Conservation (phyloP, 2,329 filamentous ascomycete genomes). For the Pseudogymnoascus sp. region DNA sequence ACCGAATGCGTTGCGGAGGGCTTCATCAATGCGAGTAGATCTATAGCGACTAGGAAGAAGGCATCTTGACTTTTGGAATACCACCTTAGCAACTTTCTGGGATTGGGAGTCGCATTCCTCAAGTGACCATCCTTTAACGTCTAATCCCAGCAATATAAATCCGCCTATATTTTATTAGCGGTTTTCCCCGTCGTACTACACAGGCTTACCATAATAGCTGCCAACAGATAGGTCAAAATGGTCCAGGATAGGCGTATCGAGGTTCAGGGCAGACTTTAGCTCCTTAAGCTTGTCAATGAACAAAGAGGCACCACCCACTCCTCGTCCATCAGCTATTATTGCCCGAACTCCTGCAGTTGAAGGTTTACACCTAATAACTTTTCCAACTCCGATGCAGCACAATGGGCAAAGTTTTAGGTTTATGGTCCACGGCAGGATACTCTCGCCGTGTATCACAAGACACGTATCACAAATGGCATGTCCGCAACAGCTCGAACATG, state of each 20-base stretch:
- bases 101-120: too few relatives aligned
- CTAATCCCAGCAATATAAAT: too few relatives aligned
- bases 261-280: neutral
- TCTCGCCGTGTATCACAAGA: neutral
- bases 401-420: neutral
- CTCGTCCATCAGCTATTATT: neutral
- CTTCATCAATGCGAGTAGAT: too few relatives aligned
- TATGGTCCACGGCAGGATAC: neutral
- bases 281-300: too few relatives aligned
- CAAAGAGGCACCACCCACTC: neutral
- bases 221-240: neutral
- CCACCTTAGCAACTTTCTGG: too few relatives aligned
- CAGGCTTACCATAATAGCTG: too few relatives aligned
- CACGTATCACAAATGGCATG: neutral
- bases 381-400: neutral
- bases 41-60: too few relatives aligned
- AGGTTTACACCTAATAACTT: neutral
- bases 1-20: too few relatives aligned
- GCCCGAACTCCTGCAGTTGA: neutral
- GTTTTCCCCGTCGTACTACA: too few relatives aligned
- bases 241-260: neutral
- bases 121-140: too few relatives aligned
- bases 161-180: too few relatives aligned
- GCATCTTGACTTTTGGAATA: too few relatives aligned
- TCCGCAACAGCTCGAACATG: neutral